Evolutionary conservation across 331 rosid genomes (phyloP).

Genomic region (Cucumis variabilis): DNA sequence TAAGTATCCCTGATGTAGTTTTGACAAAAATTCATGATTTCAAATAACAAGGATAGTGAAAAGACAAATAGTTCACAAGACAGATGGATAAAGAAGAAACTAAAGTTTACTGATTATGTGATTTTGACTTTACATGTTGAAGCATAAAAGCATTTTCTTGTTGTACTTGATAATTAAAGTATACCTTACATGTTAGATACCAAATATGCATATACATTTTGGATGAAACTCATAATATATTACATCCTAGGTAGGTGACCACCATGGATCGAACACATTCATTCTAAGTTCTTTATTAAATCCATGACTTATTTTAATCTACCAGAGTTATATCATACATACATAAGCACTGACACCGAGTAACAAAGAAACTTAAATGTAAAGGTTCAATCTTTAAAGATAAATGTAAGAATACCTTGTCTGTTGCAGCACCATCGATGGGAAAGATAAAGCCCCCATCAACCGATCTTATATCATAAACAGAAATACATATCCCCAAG

Average conservation of each 20-base stretch:
- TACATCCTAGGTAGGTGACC: background rate
- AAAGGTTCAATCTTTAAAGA: background rate
- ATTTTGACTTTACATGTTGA: background rate
- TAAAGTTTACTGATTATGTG: background rate
- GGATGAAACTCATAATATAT: background rate
- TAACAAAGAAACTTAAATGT: background rate
- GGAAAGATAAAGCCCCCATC: conserved; percentile 78
- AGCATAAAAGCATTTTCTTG: background rate
- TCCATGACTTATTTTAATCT: background rate
- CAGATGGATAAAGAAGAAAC: background rate
- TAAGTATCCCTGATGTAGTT: background rate
- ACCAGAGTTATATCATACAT: background rate
- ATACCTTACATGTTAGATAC: background rate
- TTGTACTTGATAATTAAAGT: background rate
- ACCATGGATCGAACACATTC: background rate
- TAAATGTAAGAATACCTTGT: conserved; percentile 47
- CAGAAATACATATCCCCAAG: conserved; percentile 81
- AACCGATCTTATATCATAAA: conserved; percentile 71
- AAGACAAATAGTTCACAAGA: background rate
- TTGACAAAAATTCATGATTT: background rate
- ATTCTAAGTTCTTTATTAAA: background rate
- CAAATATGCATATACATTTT: background rate
- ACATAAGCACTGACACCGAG: background rate
- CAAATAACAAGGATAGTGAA: background rate
- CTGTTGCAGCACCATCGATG: conserved; percentile 76